These are phyloP conservation scores for Clonostachys byssicola DNA, from an alignment of 2,329 filamentous ascomycete genomes.

Conservation along the genomic window DNA sequence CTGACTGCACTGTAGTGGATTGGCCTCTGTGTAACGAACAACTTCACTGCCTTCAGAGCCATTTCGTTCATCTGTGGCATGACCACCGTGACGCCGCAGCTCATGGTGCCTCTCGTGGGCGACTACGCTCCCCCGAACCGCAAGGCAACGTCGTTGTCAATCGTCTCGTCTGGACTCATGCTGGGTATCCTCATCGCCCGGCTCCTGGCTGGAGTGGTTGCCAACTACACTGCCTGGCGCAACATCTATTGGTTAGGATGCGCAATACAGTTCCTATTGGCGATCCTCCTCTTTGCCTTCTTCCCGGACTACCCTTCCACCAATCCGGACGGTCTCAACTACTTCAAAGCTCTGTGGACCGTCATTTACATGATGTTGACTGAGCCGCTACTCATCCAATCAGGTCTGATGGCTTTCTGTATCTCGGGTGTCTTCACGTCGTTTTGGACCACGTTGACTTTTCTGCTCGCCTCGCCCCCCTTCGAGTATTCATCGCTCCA, in stretches of 20 bases:
- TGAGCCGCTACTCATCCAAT: slow-evolving; percentile 67
- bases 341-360: slow-evolving; percentile 59
- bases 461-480: slow-evolving; percentile 66
- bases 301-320: slow-evolving; percentile 80
- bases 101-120: slow-evolving; percentile 77
- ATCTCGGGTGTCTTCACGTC: slow-evolving; percentile 45
- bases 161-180: slow-evolving; percentile 72
- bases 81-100: slow-evolving; percentile 75
- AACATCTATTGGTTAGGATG: slow-evolving; percentile 76
- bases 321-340: slow-evolving; percentile 61
- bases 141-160: slow-evolving; percentile 65
- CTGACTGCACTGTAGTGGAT: slow-evolving; percentile 45
- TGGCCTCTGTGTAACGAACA: slow-evolving; percentile 64
- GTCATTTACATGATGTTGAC: slow-evolving; percentile 61
- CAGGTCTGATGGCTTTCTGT: slow-evolving; percentile 62
- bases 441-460: slow-evolving; percentile 67
- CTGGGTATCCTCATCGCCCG: slow-evolving; percentile 74
- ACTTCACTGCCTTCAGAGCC: slow-evolving; percentile 60
- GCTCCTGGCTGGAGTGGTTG: slow-evolving; percentile 69
- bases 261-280: slow-evolving; percentile 65
- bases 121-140: slow-evolving; percentile 69
- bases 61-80: slow-evolving; percentile 71
- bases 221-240: slow-evolving; percentile 71
- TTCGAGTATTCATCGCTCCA: slow-evolving; percentile 64
- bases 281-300: slow-evolving; percentile 61